Base-by-base conservation (phyloP, 441 rosid species). In the Syzygium malaccense region DNA sequence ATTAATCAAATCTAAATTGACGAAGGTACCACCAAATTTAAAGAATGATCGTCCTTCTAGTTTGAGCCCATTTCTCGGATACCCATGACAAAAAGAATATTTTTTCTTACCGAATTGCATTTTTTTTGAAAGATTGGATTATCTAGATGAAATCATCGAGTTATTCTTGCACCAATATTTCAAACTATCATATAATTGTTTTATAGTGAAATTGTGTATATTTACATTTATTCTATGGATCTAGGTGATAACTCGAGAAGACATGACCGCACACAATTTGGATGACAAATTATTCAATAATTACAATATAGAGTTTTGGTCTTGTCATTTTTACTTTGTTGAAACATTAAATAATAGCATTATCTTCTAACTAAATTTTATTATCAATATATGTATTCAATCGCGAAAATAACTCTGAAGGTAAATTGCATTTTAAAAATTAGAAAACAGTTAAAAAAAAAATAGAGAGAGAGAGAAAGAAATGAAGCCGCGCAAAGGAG, bases 181-280 rank as follows among this genome's bases (percentile, higher is more conserved):
- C 71, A 64, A 14, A 64, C 12, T 14, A 7, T 4, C 1, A 3
- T 3, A n/a, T 3, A n/a, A 62, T 62, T 4, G 4, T 32, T 19
- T 1, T 9, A 4, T 4, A 13, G 1, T 54, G 55, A 54, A 54
- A 14, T 5, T 19, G 17, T 64, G 3, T 8, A 30, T 17, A 32
- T 30, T 30, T 20, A 7, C 12, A 0, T 37, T 1, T 37, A 20
- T 20, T 37, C 23, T 20, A 37, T 37, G 8, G 48, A 2, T 33
- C 48, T 9, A 18, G 14, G 4, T 1, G 14, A 66, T 32, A 1
- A 9, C 7, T 64, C 0, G 2, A 4, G 5, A 64, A 64, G 20
- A 30, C 2, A 15, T 1, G 14, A 68, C 1, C 5, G 3, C 9
- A 2, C 8, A 2, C 0, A 0, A 4, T 33, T 4, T 33, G 2